These are phyloP conservation scores for Aspergillus carlsbadensis DNA, from an alignment of 495 filamentous ascomycete genomes.

Conservation along the genomic window DNA sequence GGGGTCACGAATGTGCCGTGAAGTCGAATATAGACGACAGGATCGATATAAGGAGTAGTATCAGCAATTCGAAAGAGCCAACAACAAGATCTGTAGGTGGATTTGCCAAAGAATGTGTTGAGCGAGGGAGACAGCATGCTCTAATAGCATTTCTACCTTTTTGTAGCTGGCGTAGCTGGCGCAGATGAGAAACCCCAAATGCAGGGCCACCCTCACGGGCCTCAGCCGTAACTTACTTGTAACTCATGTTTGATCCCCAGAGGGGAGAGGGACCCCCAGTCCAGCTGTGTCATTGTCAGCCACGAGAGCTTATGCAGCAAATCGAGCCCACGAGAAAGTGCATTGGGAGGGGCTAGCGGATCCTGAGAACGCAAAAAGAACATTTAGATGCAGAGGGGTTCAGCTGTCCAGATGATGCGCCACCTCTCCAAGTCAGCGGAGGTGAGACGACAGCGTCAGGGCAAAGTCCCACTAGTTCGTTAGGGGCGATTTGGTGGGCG, in stretches of 20 bases:
- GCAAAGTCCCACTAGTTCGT: constrained; percentile 23
- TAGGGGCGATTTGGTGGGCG: constrained; percentile 17
- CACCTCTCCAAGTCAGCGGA: constrained; percentile 22
- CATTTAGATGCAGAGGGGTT: constrained; percentile 23
- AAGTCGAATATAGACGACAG: not conserved
- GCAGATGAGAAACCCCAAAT: constrained; percentile 18
- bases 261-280: constrained; percentile 13
- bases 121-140: not conserved
- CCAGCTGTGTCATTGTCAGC: constrained; percentile 30
- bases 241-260: constrained; percentile 13
- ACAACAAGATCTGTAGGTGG: not conserved
- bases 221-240: constrained; percentile 13
- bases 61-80: not conserved
- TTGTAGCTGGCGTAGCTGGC: constrained; percentile 8
- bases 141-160: constrained; percentile 14
- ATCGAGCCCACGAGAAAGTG: constrained; percentile 18
- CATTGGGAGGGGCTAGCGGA: constrained; percentile 16
- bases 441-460: constrained; percentile 4
- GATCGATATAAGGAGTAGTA: not conserved
- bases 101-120: not conserved
- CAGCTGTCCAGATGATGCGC: constrained; percentile 36
- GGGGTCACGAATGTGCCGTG: not conserved
- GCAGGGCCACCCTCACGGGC: constrained; percentile 17
- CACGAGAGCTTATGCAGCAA: constrained; percentile 24
- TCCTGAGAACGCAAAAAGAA: constrained; percentile 19